These are phyloP conservation scores for Populus nigra DNA, from an alignment of 345 rosid species.

Conservation along the genomic window DNA sequence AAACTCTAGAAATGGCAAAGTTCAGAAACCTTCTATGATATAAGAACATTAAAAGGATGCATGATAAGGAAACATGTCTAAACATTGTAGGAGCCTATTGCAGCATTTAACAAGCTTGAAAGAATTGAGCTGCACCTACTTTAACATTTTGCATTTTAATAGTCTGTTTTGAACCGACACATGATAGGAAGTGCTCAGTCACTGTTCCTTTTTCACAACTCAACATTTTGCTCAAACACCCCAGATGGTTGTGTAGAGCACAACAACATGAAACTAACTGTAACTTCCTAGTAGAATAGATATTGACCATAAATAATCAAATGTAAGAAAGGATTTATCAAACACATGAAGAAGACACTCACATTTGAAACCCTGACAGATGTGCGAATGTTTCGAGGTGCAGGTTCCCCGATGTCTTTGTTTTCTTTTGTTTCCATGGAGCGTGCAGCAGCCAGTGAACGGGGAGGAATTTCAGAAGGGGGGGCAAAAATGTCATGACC, in stretches of 20 bases:
- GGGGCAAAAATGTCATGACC: constrained; percentile 95
- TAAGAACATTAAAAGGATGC: neutral
- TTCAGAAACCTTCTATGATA: neutral
- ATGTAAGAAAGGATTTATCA: neutral
- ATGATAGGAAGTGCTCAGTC: neutral
- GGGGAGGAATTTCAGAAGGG: constrained; percentile 85
- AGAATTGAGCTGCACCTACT: neutral
- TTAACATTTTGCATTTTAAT: neutral
- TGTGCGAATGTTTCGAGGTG: constrained; percentile 34
- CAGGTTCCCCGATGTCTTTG: constrained; percentile 62
- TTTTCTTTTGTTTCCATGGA: constrained; percentile 67
- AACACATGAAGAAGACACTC: constrained; percentile 6
- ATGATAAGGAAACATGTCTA: neutral
- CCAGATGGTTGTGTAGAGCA: neutral
- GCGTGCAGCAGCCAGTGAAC: constrained; percentile 51
- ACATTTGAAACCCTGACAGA: constrained; percentile 30
- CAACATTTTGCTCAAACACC: neutral
- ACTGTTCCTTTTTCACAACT: neutral
- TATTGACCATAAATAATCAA: neutral
- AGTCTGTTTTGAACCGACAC: neutral
- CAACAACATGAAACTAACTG: neutral
- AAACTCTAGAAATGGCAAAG: neutral
- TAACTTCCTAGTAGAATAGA: neutral
- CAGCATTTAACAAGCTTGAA: neutral
- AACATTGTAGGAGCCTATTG: neutral